Evolutionary conservation across 2,329 filamentous ascomycete genomes (phyloP).

Genomic region (Neoarthrinium moseri): DNA sequence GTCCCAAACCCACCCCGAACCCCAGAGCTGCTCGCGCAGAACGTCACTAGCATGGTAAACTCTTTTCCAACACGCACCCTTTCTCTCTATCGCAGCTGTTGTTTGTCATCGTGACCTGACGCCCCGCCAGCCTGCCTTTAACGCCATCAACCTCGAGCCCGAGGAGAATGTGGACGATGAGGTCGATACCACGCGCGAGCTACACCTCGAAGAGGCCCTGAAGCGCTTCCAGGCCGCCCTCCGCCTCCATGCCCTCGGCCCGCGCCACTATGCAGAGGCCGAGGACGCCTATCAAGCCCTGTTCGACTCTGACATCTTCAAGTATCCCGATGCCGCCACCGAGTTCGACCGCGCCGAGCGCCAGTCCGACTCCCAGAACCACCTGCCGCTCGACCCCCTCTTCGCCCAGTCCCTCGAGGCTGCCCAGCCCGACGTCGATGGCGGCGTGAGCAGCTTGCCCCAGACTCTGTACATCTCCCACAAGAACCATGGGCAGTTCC

Average conservation of each 20-base stretch:
- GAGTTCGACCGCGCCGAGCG: slow-evolving; percentile 74
- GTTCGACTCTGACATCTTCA: slow-evolving; percentile 91
- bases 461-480: slow-evolving; percentile 91
- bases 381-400: slow-evolving; percentile 44
- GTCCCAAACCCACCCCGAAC: too few relatives aligned
- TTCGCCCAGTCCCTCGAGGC: slow-evolving; percentile 53
- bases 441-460: slow-evolving; percentile 74
- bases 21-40: not conserved
- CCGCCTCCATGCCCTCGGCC: slow-evolving; percentile 87
- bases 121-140: slow-evolving; percentile 62
- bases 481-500: slow-evolving; percentile 93
- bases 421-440: slow-evolving; percentile 65
- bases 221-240: slow-evolving; percentile 92
- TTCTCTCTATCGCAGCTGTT: too few relatives aligned
- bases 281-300: slow-evolving; percentile 78
- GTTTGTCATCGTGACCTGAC: too few relatives aligned
- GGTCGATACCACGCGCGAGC: slow-evolving; percentile 90
- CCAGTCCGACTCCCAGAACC: slow-evolving; percentile 47
- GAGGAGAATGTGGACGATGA: slow-evolving; percentile 90
- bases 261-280: slow-evolving; percentile 72
- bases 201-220: slow-evolving; percentile 93
- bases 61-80: too few relatives aligned
- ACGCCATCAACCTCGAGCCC: slow-evolving; percentile 89
- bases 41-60: slow-evolving; percentile 20
- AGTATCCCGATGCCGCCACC: slow-evolving; percentile 81